Conservation (phyloP, 495 filamentous ascomycete genomes). For the Xylaria longipes region DNA sequence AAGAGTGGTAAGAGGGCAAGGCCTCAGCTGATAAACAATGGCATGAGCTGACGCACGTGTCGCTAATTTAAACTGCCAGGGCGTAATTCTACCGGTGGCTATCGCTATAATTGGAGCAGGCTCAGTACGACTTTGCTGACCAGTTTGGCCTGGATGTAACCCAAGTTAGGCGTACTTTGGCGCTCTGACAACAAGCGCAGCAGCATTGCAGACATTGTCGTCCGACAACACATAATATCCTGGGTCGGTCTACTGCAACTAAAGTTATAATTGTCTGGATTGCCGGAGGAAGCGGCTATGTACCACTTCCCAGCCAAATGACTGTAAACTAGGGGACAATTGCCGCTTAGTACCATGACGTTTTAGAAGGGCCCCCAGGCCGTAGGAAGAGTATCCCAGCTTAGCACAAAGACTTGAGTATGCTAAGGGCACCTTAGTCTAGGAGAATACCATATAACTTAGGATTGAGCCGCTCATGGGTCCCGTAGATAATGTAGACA, state of each 20-base stretch:
- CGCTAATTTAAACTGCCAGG: constrained; percentile 9
- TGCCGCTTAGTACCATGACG: not conserved
- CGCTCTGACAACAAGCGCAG: not conserved
- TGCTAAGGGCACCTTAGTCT: too few relatives aligned
- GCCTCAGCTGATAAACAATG: constrained; percentile 1
- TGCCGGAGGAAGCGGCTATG: constrained; percentile 15
- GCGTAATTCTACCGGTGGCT: not conserved
- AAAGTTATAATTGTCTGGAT: not conserved
- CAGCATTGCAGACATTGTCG: not conserved
- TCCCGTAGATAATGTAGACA: too few relatives aligned
- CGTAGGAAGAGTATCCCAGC: not conserved
- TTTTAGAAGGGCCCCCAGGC: not conserved
- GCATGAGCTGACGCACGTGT: not conserved
- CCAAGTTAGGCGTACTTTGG: not conserved
- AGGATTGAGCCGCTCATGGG: too few relatives aligned
- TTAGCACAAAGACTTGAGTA: not conserved
- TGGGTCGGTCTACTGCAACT: not conserved
- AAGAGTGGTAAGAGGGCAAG: constrained; percentile 5
- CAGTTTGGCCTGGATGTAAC: not conserved
- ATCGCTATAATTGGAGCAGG: not conserved
- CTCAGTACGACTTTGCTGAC: not conserved
- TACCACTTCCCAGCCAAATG: not conserved
- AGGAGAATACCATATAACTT: too few relatives aligned
- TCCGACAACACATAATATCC: not conserved
- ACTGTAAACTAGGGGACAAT: not conserved